Percentiles rank a stretch among this genome's conserved stretches.
Conservation (phyloP, 352 stramenopile genomes). For the Phytophthora chlamydospora region DNA sequence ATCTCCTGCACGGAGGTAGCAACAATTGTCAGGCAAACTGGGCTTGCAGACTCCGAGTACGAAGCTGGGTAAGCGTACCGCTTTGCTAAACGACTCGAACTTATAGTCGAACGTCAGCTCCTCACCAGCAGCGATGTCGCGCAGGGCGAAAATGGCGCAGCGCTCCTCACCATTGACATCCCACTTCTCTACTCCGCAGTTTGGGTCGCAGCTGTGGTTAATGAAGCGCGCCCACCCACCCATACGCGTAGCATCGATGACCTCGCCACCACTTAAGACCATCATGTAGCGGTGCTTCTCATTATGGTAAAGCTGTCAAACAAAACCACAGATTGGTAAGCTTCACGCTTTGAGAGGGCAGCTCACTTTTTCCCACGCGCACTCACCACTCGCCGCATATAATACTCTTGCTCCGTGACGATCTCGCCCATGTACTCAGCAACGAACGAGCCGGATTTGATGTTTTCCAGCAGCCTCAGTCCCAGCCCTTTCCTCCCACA, state of each 20-base stretch:
- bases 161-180: constrained; percentile 92
- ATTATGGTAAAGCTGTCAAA: constrained; percentile 71
- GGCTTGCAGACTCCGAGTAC: background rate
- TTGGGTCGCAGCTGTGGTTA: constrained; percentile 95
- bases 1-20: constrained; percentile 54
- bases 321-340: background rate
- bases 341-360: background rate
- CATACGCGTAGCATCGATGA: constrained; percentile 91
- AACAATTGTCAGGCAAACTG: constrained; percentile 7
- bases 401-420: constrained; percentile 84
- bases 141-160: constrained; percentile 95
- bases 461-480: constrained; percentile 50
- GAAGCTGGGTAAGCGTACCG: constrained; percentile 15
- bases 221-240: constrained; percentile 95
- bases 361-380: background rate
- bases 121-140: constrained; percentile 88
- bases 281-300: constrained; percentile 89
- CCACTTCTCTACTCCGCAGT: constrained; percentile 95
- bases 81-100: constrained; percentile 43
- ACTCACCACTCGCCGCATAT: constrained; percentile 73
- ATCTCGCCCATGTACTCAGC: constrained; percentile 88
- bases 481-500: constrained; percentile 73
- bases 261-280: constrained; percentile 81
- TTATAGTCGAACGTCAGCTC: constrained; percentile 98
- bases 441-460: constrained; percentile 70